phyloP scores from a whole-genome alignment of 75 land plant genomes.

The Adiantum capillusveneris region DNA sequence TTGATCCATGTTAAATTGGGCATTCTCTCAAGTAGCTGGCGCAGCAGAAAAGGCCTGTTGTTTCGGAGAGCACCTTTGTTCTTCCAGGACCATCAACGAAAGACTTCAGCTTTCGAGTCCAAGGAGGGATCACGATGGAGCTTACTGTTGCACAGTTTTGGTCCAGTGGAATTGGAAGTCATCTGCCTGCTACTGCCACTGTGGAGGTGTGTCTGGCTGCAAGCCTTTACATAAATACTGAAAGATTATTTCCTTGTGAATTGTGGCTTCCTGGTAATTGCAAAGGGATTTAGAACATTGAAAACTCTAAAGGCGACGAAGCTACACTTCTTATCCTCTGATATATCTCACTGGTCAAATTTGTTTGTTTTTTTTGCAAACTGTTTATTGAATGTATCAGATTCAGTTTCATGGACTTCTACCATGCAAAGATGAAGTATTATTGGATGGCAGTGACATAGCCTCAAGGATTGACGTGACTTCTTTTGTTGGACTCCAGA shows the following conservation, averaged over 20 bases:
- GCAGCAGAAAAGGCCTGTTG: constrained; percentile 64
- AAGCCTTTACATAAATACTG: no score
- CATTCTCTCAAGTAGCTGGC: constrained; percentile 40
- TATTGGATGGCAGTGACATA: constrained; percentile 78
- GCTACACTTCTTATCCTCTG: no score
- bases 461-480: constrained; percentile 63
- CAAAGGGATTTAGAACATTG: no score
- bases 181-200: constrained; percentile 53
- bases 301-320: no score
- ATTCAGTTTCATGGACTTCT: constrained; percentile 78
- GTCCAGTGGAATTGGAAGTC: constrained; percentile 96
- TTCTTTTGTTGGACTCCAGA: constrained; percentile 58
- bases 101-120: constrained; percentile 55
- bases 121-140: constrained; percentile 82
- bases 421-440: constrained; percentile 38
- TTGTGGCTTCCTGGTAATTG: no score
- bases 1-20: neutral
- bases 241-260: no score
- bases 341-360: neutral
- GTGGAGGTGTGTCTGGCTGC: constrained; percentile 90
- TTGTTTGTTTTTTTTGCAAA: constrained; percentile 2
- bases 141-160: constrained; percentile 89
- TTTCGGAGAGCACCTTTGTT: constrained; percentile 67
- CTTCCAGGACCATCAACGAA: constrained; percentile 71
- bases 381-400: no score